phyloP scores from a whole-genome alignment of 441 rosid species.

The Biscutella auriculata region DNA sequence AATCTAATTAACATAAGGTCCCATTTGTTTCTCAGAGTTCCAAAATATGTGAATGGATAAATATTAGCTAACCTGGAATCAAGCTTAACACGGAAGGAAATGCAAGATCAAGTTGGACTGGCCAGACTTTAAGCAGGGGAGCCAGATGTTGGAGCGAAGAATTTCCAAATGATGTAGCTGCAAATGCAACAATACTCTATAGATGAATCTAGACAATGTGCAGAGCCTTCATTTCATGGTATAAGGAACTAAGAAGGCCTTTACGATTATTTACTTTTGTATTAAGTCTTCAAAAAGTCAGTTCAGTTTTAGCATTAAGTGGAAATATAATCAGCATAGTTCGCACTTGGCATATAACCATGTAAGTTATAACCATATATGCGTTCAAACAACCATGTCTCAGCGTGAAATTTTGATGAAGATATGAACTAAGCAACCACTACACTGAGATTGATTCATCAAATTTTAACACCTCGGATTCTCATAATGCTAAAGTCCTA shows the following conservation, averaged over 20 bases:
- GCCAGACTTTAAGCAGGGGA: conserved; percentile 41
- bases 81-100: conserved; percentile 21
- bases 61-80: conserved; percentile 10
- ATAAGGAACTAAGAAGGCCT: not conserved
- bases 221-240: not conserved
- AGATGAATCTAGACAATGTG: not conserved
- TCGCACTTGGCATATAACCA: not conserved
- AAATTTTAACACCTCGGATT: not conserved
- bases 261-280: not conserved
- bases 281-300: not conserved
- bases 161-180: conserved; percentile 68
- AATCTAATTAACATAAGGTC: not conserved
- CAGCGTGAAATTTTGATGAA: not conserved
- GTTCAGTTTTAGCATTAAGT: not conserved
- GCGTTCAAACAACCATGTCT: not conserved
- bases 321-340: not conserved
- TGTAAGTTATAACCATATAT: not conserved
- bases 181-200: conserved; percentile 15
- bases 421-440: not conserved
- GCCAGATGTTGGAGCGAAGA: conserved; percentile 42
- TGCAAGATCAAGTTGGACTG: conserved; percentile 35
- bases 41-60: not conserved
- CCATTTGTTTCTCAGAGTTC: not conserved
- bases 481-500: not conserved
- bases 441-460: not conserved